These are phyloP conservation scores for Chionographis japonica DNA, from an alignment of 106 monocot genomes.

Conservation along the genomic window DNA sequence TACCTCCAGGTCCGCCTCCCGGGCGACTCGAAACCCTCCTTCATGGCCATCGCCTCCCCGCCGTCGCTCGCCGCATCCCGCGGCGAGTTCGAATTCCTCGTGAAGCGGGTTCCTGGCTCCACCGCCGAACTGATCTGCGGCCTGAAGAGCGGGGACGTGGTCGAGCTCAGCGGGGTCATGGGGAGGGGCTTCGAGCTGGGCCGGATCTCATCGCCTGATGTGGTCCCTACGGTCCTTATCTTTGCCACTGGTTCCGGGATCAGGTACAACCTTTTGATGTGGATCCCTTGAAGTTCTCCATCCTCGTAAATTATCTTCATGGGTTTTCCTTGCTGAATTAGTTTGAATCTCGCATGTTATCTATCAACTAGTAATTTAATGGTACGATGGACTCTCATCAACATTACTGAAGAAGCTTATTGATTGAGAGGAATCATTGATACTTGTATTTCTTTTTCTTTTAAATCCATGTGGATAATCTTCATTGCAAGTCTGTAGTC, in stretches of 20 bases:
- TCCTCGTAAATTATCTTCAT: too few relatives aligned
- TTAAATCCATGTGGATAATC: too few relatives aligned
- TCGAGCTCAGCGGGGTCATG: conserved; percentile 63
- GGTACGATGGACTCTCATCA: too few relatives aligned
- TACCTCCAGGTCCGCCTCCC: conserved; percentile 76
- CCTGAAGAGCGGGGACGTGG: conserved; percentile 55
- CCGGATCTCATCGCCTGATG: conserved; percentile 38
- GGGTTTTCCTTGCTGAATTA: too few relatives aligned
- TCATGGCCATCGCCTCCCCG: conserved; percentile 84
- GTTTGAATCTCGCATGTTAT: too few relatives aligned
- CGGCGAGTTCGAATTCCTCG: conserved; percentile 62
- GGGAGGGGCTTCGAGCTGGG: conserved; percentile 65
- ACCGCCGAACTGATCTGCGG: conserved; percentile 57
- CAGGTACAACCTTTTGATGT: conserved; percentile 31
- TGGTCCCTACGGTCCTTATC: conserved; percentile 35
- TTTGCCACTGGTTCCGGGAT: conserved; percentile 93
- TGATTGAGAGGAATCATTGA: too few relatives aligned
- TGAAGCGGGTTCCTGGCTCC: conserved; percentile 63
- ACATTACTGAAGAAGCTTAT: too few relatives aligned
- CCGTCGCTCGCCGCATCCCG: conserved; percentile 19
- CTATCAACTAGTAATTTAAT: too few relatives aligned
- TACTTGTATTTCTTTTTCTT: too few relatives aligned
- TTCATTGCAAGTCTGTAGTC: too few relatives aligned
- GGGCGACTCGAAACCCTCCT: conserved; percentile 33
- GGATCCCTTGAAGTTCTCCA: not conserved